Base-by-base conservation (phyloP, 768 basidiomycete genomes). In the Kwoniella botswanensis region DNA sequence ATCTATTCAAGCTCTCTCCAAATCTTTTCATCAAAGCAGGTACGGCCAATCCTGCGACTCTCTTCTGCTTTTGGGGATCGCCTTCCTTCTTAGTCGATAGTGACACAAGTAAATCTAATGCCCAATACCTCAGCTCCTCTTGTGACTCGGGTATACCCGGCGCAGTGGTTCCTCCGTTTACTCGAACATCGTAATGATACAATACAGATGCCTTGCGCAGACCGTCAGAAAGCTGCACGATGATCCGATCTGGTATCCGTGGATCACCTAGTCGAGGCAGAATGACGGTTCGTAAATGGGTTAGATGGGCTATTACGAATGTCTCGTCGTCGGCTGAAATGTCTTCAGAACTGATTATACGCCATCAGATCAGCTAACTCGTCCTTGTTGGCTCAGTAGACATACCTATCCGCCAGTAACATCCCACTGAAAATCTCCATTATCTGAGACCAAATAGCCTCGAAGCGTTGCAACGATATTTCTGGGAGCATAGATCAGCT, bases 401-500 rank as follows among this genome's bases (percentile, higher is more conserved):
- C 72, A 54, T 52, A 74, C 71, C 69, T 58, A 55, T 83, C 80
- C 10, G 79, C 76, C 1, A 81, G 60, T 5, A 82, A 55, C 13
- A 74, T 70, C 1, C 72, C 79, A 12, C 67, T 63, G 62, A 83
- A 73, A 7, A 75, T 64, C 21, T 76, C 80, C 35, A 78, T 71
- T 60, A 81, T 71, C 60, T 92, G 91, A 58, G 89, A 85, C 94
- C 94, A 98, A 44, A 96, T 91, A 3, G 89, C 90, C 77, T 94
- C 92, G 2, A 91, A 84, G 2, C 90, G 87, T 2, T 89, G 89
- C 69, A 88, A 84, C 0, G 89, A 85, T 17, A 94, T 86, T 53
- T 84, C 91, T 89, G 70, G 10, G 18, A 15, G 12, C 11, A 9
- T 43, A n/a, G 29, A 22, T 64, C 52, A 64, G 52, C 52, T 53